Evolutionary conservation across 2,329 filamentous ascomycete genomes (phyloP), one percentile per base, ranked within the genome.

Genomic region (Hypoxylon sp.): DNA sequence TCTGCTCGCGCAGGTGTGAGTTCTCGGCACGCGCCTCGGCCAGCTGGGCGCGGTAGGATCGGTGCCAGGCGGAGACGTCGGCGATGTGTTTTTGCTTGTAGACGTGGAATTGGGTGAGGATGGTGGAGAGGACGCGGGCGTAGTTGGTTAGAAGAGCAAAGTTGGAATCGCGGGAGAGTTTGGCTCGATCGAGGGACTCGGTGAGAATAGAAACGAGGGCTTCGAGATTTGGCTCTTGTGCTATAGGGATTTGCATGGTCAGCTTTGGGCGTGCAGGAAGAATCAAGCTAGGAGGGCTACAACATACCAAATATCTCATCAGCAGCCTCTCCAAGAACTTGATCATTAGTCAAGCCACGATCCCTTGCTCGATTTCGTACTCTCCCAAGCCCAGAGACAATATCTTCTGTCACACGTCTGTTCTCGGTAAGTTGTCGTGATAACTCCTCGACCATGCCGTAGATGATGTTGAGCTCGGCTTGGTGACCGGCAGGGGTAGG

Each of bases 401-500:
- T 85, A 17, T 84, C 81, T 57, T 85, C 81, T n/a, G 83, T 80
- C 26, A 81, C 78, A 30, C 78, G 75, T 59, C 81, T 76, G 66
- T 85, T 86, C 41, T 85, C 81, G 8, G 82, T 78, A 20, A 87
- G 74, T 64, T 86, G 81, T 23, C 80, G 78, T 62, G 83, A 85
- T 36, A 87, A 74, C 65, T 86, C 82, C 63, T 88, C 84, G 7
- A 88, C 84, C 80, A 87, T 83, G 59, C 77, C 75, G 65, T 87
- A 86, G 64, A 88, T 85, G 69, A 85, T 83, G 65, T 85, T 86
- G 53, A 88, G 78, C 69, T 88, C 84, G 42, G 83, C 80, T 68
- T 87, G 83, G 67, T 88, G 84, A 36, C 83, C 84, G 12, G 84
- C 84, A n/a, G 84, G 84, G 11, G 81, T 84, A 9, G 84, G 83